Base-by-base conservation (phyloP, 2,329 filamentous ascomycete species). In the Trichophaea hybrida region DNA sequence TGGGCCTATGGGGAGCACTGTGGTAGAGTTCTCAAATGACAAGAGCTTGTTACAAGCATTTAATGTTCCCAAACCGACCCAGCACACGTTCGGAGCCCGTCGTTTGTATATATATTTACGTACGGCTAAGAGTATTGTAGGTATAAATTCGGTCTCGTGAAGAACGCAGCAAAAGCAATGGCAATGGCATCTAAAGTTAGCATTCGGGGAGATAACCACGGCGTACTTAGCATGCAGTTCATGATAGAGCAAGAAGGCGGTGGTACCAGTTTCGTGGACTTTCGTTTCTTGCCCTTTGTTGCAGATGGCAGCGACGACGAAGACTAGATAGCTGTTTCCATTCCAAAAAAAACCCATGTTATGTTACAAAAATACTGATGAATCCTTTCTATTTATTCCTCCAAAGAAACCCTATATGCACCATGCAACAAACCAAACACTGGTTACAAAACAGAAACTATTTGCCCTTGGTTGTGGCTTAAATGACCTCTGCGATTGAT, bases 151-250 rank as follows among this genome's bases (percentile, higher is more conserved):
- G 80, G 85, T 58, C 80, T 95, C 56, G 78, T 98, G 70, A 89
- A 87, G 71, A 85, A 86, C 65, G 90, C 91, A 0, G 82, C 82
- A 50, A 84, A 91, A 65, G 91, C 93, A n/a, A 97, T 98, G 91
- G 83, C 84, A 50, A 81, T 89, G 40, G 88, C 90, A 4, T 90
- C 80, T 69, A 98, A 97, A 73, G 90, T 97, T 60, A 95, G 89
- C 70, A 79, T 98, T 62, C 79, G 93, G 13, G 85, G 88, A 0
- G 93, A 98, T 72, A 78, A 80, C 1, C 88, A 95, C 70, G 91
- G 93, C 0, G 91, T 98, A 34, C 73, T 98, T 65, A 96, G 88
- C 72, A 74, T 97, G 71, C 93, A 98, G 70, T 96, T 97, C 69
- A 93, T 98, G 85, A 84, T 98, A 13, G 88, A 96, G 70, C 77